phyloP scores from a whole-genome alignment of 129 eudicot genomes.

The Heracleum sosnowskyi region DNA sequence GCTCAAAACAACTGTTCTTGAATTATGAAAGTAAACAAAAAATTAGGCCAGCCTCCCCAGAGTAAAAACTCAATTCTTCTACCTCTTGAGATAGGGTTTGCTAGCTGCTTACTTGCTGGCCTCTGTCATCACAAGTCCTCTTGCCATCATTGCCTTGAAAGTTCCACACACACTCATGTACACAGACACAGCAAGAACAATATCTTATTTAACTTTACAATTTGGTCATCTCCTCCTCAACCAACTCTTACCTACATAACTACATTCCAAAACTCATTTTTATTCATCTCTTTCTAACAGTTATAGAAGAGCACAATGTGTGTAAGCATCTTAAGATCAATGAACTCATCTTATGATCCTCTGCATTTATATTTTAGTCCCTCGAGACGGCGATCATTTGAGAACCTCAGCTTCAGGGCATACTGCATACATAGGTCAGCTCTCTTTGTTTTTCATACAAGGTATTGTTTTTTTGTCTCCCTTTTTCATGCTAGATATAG shows the following conservation, averaged over 20 bases:
- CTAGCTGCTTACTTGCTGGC: constrained; percentile 10
- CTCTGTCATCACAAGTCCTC: constrained; percentile 19
- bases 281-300: too few relatives aligned
- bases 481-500: neutral
- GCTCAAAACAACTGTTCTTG: neutral
- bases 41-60: neutral
- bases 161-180: neutral
- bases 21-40: neutral
- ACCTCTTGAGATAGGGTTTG: too few relatives aligned
- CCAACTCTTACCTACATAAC: constrained; percentile 14
- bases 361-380: neutral
- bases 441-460: constrained; percentile 1
- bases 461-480: neutral
- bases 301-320: constrained; percentile 11
- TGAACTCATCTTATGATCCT: neutral
- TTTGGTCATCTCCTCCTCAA: constrained; percentile 13
- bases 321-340: constrained; percentile 3
- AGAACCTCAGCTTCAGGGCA: constrained; percentile 3
- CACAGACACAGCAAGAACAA: neutral
- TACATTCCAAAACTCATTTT: constrained; percentile 11
- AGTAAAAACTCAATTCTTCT: neutral
- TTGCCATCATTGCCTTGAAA: constrained; percentile 26
- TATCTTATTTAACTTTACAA: constrained; percentile 13
- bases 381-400: neutral
- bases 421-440: constrained; percentile 9